Conservation (phyloP, 2,329 filamentous ascomycete species). For the Cadophora luteo-olivacea region DNA sequence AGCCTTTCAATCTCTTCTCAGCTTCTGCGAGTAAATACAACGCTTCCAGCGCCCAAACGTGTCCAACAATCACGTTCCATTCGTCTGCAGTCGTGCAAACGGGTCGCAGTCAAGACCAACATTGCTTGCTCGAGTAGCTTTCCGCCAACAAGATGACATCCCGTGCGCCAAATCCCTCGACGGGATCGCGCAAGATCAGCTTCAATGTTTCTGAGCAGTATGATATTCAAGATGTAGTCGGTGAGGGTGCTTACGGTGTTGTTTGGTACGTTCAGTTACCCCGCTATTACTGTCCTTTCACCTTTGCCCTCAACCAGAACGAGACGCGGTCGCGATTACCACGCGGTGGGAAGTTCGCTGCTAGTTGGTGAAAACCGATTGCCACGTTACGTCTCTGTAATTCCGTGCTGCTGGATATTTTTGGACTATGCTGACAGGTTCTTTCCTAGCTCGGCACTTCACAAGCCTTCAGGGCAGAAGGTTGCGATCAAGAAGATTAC, state of each 20-base stretch:
- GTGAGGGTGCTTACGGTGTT: constrained; percentile 97
- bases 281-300: constrained; percentile 10
- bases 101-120: constrained; percentile 1
- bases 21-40: background rate
- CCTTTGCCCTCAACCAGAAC: background rate
- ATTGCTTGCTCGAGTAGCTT: constrained; percentile 8
- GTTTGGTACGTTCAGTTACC: constrained; percentile 75
- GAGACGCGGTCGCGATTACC: background rate
- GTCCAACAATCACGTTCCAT: constrained; percentile 2
- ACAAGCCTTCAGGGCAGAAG: constrained; percentile 98
- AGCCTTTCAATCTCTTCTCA: background rate
- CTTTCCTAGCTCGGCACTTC: constrained; percentile 80
- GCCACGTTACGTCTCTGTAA: background rate
- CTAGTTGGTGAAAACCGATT: background rate
- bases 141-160: constrained; percentile 42
- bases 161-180: constrained; percentile 55
- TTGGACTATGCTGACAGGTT: constrained; percentile 15
- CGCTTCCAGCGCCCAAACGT: background rate
- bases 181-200: constrained; percentile 88
- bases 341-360: background rate
- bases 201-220: constrained; percentile 99
- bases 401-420: background rate
- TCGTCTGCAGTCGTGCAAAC: constrained; percentile 20
- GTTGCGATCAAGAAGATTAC: constrained; percentile 99
- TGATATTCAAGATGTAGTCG: constrained; percentile 99